Evolutionary conservation across 1,284 basidiomycete species (phyloP).

Genomic region (Pyrrhoderma noxium): DNA sequence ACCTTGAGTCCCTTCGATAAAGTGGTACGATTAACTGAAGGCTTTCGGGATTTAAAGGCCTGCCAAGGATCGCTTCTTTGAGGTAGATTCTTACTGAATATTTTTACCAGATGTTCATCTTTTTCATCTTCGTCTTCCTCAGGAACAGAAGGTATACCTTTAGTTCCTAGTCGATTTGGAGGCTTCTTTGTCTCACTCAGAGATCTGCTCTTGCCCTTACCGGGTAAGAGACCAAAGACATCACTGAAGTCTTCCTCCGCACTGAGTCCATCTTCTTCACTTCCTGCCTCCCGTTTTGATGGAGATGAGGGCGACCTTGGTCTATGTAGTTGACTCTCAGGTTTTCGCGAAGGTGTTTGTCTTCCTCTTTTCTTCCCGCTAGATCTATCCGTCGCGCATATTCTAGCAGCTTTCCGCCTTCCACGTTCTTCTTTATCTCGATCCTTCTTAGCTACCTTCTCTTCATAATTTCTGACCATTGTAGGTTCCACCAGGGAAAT

Average conservation of each 20-base stretch:
- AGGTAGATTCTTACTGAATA: too few species aligned
- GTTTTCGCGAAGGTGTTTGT: not conserved
- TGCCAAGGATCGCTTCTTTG: too few species aligned
- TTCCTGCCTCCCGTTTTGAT: not conserved
- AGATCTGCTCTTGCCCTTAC: conserved; percentile 8
- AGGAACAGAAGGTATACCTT: not conserved
- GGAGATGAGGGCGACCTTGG: too few species aligned
- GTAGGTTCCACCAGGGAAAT: conserved; percentile 56
- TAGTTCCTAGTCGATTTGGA: not conserved
- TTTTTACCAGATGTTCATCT: not conserved
- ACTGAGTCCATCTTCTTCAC: conserved; percentile 13
- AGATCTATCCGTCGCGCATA: not conserved
- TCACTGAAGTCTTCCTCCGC: conserved; percentile 16
- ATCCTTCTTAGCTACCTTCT: conserved; percentile 39
- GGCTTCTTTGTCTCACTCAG: not conserved
- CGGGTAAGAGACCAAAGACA: conserved; percentile 12
- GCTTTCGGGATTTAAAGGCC: too few species aligned
- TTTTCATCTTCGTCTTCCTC: conserved; percentile 7
- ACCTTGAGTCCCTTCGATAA: too few species aligned
- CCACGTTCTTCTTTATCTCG: conserved; percentile 34
- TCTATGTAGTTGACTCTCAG: not conserved
- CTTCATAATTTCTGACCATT: conserved; percentile 55
- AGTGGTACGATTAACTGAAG: too few species aligned
- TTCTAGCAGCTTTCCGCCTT: conserved; percentile 11
- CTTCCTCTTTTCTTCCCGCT: not conserved